Evolutionary conservation across 805 yeast species (phyloP), one percentile per base, ranked within the genome.

Genomic region (Komagataella populi): DNA sequence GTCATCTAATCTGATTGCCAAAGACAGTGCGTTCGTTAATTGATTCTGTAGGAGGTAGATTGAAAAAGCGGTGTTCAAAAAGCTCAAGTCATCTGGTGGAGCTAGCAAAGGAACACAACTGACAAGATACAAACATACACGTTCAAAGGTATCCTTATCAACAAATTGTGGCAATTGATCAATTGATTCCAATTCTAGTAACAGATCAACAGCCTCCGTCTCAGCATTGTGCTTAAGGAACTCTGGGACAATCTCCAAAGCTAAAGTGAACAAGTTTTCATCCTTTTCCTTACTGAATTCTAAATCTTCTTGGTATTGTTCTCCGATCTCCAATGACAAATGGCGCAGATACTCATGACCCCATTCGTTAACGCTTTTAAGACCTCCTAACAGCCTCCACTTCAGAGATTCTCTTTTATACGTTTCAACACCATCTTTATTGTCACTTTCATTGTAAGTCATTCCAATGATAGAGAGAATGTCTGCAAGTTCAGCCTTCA

Each of bases 341-440:
- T 93, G 98, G 63, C 99, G 89, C 61, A 91, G 80, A 65, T 93
- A 93, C 69, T 93, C 99, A 65, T 93, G 98, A 47, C 99, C 99
- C 99, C 99, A 93, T 60, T 82, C 85, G 50, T 83, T 82, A 55
- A 86, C 76, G 3, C 87, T 76, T 52, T 67, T 69, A 39, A 65
- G 55, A 51, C 59, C 58, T 30, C 76, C 65, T 53, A 71, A 62
- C 58, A 93, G 73, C 62, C 98, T 79, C 69, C 80, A 93, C 62
- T 81, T 83, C 53, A 90, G 74, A 16, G 90, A 81, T 55, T 88
- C 96, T 50, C 84, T 78, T 55, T 81, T 79, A 52, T 60, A 66
- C n/a, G 20, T 44, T 30, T 30, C 39, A 18, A 43, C 20, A 6
- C 49, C 52, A 17, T 59, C 51, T 22, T 60, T 63, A 22, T 68